Conservation (phyloP, 2,329 filamentous ascomycete species). For the Pseudocercospora musae region DNA sequence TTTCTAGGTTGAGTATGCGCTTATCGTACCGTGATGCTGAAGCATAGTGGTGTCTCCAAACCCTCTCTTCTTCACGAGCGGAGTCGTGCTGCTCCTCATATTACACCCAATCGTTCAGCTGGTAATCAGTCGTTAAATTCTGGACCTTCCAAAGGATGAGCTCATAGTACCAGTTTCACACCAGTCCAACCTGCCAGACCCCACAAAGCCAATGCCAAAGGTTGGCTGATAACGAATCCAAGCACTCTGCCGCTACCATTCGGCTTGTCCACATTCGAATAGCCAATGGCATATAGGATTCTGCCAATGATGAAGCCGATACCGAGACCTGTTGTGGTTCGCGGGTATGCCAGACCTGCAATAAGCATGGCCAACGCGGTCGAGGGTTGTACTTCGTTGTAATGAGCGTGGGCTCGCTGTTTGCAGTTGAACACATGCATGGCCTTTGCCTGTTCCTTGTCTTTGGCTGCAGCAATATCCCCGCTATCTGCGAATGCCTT, state of each 20-base stretch:
- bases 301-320: conserved; percentile 51
- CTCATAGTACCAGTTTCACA: conserved; percentile 28
- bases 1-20: neutral
- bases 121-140: conserved; percentile 1
- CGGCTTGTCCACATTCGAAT: conserved; percentile 40
- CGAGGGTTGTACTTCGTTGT: conserved; percentile 56
- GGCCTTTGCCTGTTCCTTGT: conserved; percentile 40
- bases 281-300: conserved; percentile 48
- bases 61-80: neutral
- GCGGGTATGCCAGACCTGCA: conserved; percentile 54
- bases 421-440: conserved; percentile 50
- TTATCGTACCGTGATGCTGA: neutral
- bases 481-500: conserved; percentile 56
- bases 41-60: neutral
- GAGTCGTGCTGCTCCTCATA: neutral
- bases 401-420: conserved; percentile 55
- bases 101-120: neutral
- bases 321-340: conserved; percentile 46
- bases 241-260: conserved; percentile 43
- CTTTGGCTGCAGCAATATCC: conserved; percentile 46
- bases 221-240: conserved; percentile 23
- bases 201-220: conserved; percentile 28
- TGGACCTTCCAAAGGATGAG: neutral
- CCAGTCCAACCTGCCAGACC: conserved; percentile 32
- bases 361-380: conserved; percentile 53